Evolutionary conservation across 495 filamentous ascomycete genomes (phyloP), one percentile per base, ranked within the genome.

Genomic region (Oleoguttula mirabilis): DNA sequence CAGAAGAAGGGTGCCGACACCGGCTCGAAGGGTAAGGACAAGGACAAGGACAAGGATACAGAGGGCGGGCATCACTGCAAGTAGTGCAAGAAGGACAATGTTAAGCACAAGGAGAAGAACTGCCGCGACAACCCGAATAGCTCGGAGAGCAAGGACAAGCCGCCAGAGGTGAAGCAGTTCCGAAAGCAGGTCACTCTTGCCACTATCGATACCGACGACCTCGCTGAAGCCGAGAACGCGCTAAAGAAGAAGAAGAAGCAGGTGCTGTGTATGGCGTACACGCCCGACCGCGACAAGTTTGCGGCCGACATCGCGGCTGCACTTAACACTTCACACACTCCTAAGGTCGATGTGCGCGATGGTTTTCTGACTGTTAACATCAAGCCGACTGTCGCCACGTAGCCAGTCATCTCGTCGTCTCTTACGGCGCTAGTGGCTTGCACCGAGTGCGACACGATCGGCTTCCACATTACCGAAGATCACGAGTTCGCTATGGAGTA

Each of bases 111-210:
- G 14, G 35, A 38, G 35, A 19, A 19, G 14, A 15, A 21, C 15
- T 38, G 21, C 21, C 8, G 11, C 10, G 14, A 10, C 21, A 38
- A 38, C 35, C 20, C 35, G 10, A 19, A 38, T 11, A 38, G 21
- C 35, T 15, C 35, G 10, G 35, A 38, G 15, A 38, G 21, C 8
- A 38, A 22, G 35, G 20, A 38, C 21, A 38, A 38, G 35, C 7
- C 35, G 15, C 10, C 4, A 22, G 35, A 38, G 11, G 10, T 19
- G 35, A n/a, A n/a, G n/a, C n/a, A n/a, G n/a, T n/a, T n/a, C n/a
- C n/a, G n/a, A n/a, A n/a, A n/a, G n/a, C n/a, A n/a, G n/a, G n/a
- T n/a, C n/a, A n/a, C n/a, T n/a, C n/a, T n/a, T n/a, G n/a, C n/a
- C n/a, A n/a, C n/a, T n/a, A n/a, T n/a, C n/a, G n/a, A n/a, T n/a